phyloP scores from a whole-genome alignment of 1,139 yeast genomes.

The Neolecta irregularis region DNA sequence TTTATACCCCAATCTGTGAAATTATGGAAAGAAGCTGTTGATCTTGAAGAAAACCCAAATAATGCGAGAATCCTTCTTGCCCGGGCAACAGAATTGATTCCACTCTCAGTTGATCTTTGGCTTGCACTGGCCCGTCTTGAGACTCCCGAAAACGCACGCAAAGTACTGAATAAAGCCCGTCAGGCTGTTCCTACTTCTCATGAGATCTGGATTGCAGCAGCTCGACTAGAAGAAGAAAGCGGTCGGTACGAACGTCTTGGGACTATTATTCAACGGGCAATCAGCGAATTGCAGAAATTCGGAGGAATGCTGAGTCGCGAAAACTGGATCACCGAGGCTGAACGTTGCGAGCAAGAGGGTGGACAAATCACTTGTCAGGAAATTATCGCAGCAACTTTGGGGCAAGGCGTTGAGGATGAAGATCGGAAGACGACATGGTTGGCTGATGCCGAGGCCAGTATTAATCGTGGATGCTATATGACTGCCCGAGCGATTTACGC shows the following conservation, averaged over 20 bases:
- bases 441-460: constrained; percentile 25
- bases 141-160: constrained; percentile 36
- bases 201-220: constrained; percentile 57
- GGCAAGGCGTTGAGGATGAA: constrained; percentile 23
- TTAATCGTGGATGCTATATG: constrained; percentile 21
- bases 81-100: constrained; percentile 58
- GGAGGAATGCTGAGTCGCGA: constrained; percentile 24
- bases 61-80: constrained; percentile 41
- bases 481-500: constrained; percentile 37
- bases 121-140: constrained; percentile 32
- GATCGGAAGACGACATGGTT: constrained; percentile 23
- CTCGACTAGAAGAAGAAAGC: constrained; percentile 49
- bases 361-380: constrained; percentile 25
- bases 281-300: constrained; percentile 28
- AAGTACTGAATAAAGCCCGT: constrained; percentile 44
- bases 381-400: constrained; percentile 22
- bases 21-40: constrained; percentile 45
- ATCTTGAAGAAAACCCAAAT: constrained; percentile 30
- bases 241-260: constrained; percentile 31
- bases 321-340: constrained; percentile 38
- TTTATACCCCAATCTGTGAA: constrained; percentile 47
- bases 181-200: constrained; percentile 36
- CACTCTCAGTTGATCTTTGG: constrained; percentile 54
- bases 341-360: constrained; percentile 24
- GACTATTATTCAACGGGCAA: constrained; percentile 38